These are phyloP conservation scores for Fusarium agapanthi DNA, from an alignment of 2,329 filamentous ascomycete species.

Conservation along the genomic window DNA sequence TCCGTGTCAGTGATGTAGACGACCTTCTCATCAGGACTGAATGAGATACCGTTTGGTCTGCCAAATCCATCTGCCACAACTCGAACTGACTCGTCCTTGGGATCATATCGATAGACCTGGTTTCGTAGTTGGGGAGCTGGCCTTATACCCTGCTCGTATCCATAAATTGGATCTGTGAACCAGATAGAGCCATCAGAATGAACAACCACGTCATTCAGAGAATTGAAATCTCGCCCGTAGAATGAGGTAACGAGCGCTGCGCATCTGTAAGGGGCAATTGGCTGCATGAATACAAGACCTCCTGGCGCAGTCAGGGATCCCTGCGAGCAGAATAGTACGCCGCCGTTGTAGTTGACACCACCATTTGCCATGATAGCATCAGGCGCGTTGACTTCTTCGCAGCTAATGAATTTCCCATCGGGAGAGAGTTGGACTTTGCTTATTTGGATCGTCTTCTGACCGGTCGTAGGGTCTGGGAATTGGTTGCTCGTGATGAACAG, in stretches of 20 bases:
- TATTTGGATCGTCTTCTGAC: conserved; percentile 44
- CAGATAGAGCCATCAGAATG: conserved; percentile 55
- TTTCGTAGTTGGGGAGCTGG: conserved; percentile 54
- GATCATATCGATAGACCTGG: conserved; percentile 59
- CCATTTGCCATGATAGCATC: conserved; percentile 58
- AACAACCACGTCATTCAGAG: conserved; percentile 58
- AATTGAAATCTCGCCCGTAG: conserved; percentile 57
- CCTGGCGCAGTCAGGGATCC: conserved; percentile 41
- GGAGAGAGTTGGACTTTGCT: conserved; percentile 37
- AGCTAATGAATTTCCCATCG: conserved; percentile 19
- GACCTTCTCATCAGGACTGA: conserved; percentile 55
- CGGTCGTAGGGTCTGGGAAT: conserved; percentile 32
- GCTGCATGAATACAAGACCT: conserved; percentile 47
- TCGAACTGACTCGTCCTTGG: conserved; percentile 49
- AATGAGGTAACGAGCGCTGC: conserved; percentile 50
- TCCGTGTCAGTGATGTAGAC: conserved; percentile 58
- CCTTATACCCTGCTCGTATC: conserved; percentile 57
- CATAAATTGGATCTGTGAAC: conserved; percentile 62
- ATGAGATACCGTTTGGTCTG: conserved; percentile 56
- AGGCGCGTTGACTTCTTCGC: conserved; percentile 47
- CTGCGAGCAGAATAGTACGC: conserved; percentile 54
- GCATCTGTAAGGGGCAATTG: conserved; percentile 43
- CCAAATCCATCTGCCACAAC: conserved; percentile 59
- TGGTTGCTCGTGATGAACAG: conserved; percentile 50
- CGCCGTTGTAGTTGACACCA: conserved; percentile 55